Base-by-base conservation (phyloP, 176 grass and related monocot genomes). In the Lolium rigidum region DNA sequence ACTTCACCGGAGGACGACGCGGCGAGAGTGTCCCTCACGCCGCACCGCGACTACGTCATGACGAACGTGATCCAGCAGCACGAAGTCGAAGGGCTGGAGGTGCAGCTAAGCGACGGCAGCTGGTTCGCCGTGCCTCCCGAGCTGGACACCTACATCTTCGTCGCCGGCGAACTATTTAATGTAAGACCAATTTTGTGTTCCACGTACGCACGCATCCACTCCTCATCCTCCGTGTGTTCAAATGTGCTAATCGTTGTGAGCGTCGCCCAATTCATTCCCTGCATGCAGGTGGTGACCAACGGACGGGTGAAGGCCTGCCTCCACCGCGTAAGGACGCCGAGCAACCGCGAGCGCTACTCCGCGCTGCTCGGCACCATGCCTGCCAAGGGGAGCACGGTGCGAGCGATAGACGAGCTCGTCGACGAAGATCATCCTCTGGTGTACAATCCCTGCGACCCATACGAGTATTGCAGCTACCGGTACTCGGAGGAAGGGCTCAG, bases 81-180 rank as follows among this genome's bases (percentile, higher is more conserved):
- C 54, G 77, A 87, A n/a, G 77, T 87, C 21, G 77, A 80, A 2
- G 84, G 85, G 16, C 66, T 86, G 10, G 54, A 80, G 65, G 55
- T 80, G 50, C 54, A 41, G 77, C 28, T 4, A 12, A 7, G 17
- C 5, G 67, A 74, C 20, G 55, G 67, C 3, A n/a, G 44, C 10
- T 87, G 85, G 77, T 7, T 63, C 57, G 1, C 20, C 0, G 28
- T 85, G 12, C 73, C 73, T 0, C 83, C 71, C 1, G 72, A 75
- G 12, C 58, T 16, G 3, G 60, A 65, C 59, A 67, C 60, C 1
- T 20, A 43, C 20, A 6, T 31, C 58, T 21, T 64, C 20, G 0
- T 77, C 3, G 47, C 46, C 73, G 83, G 83, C 22, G 60, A 85
- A 2, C 10, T 67, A 1, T 66, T 77, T 12, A 77, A 20, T 18